A percentile compares a stretch with the other conserved stretches of the same genome.
phyloP scores from a whole-genome alignment of 164 flowering plant species.

The Saururus chinensis region DNA sequence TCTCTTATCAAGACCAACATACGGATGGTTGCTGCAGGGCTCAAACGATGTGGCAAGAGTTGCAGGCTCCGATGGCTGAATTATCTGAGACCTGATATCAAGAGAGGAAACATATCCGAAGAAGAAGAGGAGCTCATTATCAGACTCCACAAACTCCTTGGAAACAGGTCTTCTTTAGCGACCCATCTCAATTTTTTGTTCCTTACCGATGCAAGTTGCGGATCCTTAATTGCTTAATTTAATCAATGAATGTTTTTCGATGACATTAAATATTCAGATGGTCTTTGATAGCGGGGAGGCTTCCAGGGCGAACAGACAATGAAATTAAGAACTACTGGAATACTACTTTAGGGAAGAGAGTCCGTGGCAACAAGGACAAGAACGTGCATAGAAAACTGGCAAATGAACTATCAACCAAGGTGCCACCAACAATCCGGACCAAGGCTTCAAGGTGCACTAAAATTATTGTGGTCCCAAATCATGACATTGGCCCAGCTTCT shows the following conservation, averaged over 20 bases:
- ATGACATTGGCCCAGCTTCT: not conserved
- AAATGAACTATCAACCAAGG: not conserved
- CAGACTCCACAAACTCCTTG: slow-evolving; percentile 18
- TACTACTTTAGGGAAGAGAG: slow-evolving; percentile 1
- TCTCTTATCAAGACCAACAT: not conserved
- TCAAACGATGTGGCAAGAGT: slow-evolving; percentile 25
- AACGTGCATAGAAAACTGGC: not conserved
- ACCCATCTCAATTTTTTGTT: no score
- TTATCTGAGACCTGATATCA: slow-evolving; percentile 25
- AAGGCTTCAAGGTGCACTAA: slow-evolving; percentile 3
- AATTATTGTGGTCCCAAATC: not conserved
- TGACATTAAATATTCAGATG: slow-evolving; percentile 3
- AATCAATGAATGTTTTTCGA: not conserved
- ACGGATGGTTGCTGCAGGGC: slow-evolving; percentile 17
- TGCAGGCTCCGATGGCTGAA: slow-evolving; percentile 24
- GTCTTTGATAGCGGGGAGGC: slow-evolving; percentile 8
- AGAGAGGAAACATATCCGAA: slow-evolving; percentile 21
- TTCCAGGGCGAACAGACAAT: slow-evolving; percentile 16
- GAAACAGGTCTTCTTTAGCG: slow-evolving; percentile 16
- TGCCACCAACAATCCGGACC: not conserved
- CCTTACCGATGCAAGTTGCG: no score
- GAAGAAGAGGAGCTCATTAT: slow-evolving; percentile 28
- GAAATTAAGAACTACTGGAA: slow-evolving; percentile 14
- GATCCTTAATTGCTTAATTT: not conserved
- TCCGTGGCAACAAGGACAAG: not conserved